Conservation (phyloP, 192 early-diverging fungal species). For the Linderina pennispora region DNA sequence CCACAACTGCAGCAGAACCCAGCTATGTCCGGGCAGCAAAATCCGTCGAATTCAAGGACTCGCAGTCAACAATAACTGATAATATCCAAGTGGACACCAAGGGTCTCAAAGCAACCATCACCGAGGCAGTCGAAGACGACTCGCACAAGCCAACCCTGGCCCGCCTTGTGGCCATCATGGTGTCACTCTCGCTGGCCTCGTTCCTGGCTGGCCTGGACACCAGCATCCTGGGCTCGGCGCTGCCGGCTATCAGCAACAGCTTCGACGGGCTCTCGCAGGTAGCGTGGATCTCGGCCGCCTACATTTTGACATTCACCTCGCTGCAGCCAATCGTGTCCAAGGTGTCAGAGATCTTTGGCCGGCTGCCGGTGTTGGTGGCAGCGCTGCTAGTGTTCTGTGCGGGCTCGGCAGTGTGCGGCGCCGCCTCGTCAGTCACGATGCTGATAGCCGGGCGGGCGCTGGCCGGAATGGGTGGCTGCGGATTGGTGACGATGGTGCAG, state of each 20-base stretch:
- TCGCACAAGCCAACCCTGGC: not conserved
- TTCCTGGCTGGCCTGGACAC: conserved; percentile 60
- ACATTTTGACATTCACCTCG: conserved; percentile 61
- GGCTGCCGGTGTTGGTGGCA: conserved; percentile 48
- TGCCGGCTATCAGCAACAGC: conserved; percentile 51
- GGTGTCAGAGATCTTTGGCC: conserved; percentile 76
- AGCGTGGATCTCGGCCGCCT: conserved; percentile 70
- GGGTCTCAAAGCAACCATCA: conserved; percentile 29
- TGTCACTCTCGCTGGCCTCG: conserved; percentile 31
- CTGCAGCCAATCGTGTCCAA: conserved; percentile 71
- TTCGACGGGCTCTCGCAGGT: conserved; percentile 53
- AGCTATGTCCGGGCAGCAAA: no score
- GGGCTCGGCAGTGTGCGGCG: conserved; percentile 48
- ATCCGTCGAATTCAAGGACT: no score
- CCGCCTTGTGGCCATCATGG: conserved; percentile 17
- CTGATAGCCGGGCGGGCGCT: conserved; percentile 59
- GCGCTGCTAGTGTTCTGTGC: conserved; percentile 47
- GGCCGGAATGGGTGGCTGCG: conserved; percentile 61
- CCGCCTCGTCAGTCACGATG: conserved; percentile 51
- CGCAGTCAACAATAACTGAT: no score
- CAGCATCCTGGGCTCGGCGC: conserved; percentile 63
- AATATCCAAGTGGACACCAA: no score
- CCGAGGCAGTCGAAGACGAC: conserved; percentile 1
- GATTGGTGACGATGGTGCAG: conserved; percentile 53
- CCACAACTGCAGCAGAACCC: no score